A percentile compares a stretch with the other conserved stretches of the same genome.
phyloP scores from a whole-genome alignment of 495 filamentous ascomycete genomes.

The Talaromyces wortmannii region DNA sequence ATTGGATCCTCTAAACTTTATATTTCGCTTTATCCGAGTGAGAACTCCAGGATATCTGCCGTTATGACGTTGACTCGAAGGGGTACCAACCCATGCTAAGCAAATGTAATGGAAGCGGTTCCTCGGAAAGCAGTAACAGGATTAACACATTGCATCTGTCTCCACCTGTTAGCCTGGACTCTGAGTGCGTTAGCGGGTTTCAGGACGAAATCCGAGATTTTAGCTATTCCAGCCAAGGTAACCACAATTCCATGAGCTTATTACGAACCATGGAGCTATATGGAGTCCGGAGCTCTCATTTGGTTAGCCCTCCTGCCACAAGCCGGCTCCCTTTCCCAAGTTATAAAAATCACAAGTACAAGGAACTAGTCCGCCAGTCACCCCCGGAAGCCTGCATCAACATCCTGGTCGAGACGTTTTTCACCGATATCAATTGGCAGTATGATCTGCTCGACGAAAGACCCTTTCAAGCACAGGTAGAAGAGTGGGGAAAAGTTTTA shows the following conservation, averaged over 20 bases:
- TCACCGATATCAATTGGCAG: slow-evolving; percentile 52
- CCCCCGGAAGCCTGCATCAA: slow-evolving; percentile 46
- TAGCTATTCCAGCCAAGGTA: slow-evolving; percentile 9
- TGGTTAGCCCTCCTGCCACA: not conserved
- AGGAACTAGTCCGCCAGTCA: slow-evolving; percentile 42
- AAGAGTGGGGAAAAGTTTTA: slow-evolving; percentile 32
- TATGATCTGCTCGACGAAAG: slow-evolving; percentile 49
- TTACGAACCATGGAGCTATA: slow-evolving; percentile 5
- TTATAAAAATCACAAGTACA: slow-evolving; percentile 30
- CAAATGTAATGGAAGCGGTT: not conserved
- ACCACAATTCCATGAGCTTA: slow-evolving; percentile 8
- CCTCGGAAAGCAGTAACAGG: slow-evolving; percentile 1
- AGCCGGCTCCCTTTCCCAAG: slow-evolving; percentile 1
- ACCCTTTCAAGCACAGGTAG: slow-evolving; percentile 40
- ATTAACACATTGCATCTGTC: not conserved
- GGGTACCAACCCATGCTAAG: not conserved
- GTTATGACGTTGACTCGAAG: slow-evolving; percentile 16
- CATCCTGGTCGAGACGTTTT: slow-evolving; percentile 46
- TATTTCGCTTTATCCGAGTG: slow-evolving; percentile 9
- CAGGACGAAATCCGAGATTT: slow-evolving; percentile 7
- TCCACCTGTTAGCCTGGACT: not conserved
- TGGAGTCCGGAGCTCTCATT: not conserved
- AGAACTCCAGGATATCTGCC: slow-evolving; percentile 18
- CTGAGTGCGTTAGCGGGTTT: slow-evolving; percentile 1
- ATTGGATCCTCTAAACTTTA: slow-evolving; percentile 2